Evolutionary conservation across 2,329 filamentous ascomycete species (phyloP).

Genomic region (Colletotrichum sp.): DNA sequence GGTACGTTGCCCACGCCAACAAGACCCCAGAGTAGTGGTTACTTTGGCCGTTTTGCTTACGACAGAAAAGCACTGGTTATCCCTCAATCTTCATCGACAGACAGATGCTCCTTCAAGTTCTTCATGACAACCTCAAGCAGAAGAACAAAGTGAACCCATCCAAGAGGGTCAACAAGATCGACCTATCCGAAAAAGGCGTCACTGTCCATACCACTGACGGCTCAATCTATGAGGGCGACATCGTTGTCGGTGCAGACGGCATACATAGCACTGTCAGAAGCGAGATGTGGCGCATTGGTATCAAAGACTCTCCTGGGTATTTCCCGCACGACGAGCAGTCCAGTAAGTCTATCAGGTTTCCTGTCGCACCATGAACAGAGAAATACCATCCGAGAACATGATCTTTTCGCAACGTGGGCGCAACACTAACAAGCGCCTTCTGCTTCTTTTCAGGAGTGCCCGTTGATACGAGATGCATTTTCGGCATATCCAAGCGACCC

Average conservation of each 20-base stretch:
- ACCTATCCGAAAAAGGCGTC: slow-evolving; percentile 19
- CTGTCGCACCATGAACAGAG: too few relatives aligned
- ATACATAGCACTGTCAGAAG: slow-evolving; percentile 41
- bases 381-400: rapidly evolving
- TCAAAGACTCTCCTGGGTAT: slow-evolving; percentile 26
- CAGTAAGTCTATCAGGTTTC: not conserved
- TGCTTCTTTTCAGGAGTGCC: not conserved
- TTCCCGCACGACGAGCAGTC: slow-evolving; percentile 25
- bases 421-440: rapidly evolving
- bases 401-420: rapidly evolving
- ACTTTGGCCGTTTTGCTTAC: not conserved
- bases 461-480: slow-evolving; percentile 31
- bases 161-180: slow-evolving; percentile 17
- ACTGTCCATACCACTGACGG: slow-evolving; percentile 36
- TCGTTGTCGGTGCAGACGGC: slow-evolving; percentile 45
- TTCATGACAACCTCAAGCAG: slow-evolving; percentile 36
- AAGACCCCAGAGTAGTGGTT: too few relatives aligned
- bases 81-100: slow-evolving; percentile 38
- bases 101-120: slow-evolving; percentile 34
- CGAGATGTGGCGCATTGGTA: slow-evolving; percentile 30
- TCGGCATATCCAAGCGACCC: slow-evolving; percentile 36
- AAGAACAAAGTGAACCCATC: slow-evolving; percentile 25
- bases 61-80: slow-evolving; percentile 29
- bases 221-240: slow-evolving; percentile 29
- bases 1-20: not conserved